Conservation (phyloP, 345 rosid genomes). For the Stellera chamaejasme region DNA sequence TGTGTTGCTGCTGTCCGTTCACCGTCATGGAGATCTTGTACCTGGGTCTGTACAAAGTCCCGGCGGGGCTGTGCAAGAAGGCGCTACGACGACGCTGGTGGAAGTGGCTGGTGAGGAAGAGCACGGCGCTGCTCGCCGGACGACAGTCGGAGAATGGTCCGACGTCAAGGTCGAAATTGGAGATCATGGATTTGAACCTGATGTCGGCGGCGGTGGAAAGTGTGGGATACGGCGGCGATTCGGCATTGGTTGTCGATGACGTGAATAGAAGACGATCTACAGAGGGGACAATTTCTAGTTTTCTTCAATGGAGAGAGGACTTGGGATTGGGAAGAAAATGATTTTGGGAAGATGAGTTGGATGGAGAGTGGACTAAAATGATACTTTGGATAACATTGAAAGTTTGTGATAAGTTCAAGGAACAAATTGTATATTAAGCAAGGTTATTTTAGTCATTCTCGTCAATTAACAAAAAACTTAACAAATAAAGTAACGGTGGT, state of each 20-base stretch:
- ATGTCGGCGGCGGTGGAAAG: conserved; percentile 14
- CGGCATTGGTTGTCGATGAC: conserved; percentile 22
- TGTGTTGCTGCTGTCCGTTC: conserved; percentile 66
- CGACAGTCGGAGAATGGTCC: conserved; percentile 8
- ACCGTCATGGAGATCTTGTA: conserved; percentile 47
- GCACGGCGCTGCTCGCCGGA: conserved; percentile 18
- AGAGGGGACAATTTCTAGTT: too few species aligned
- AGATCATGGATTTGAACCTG: conserved; percentile 1
- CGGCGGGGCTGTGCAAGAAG: conserved; percentile 53
- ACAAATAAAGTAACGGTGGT: too few species aligned
- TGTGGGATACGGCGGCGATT: not conserved
- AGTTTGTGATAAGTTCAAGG: too few species aligned
- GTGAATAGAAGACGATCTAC: too few species aligned
- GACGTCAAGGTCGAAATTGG: conserved; percentile 1
- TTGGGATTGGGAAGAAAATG: too few species aligned
- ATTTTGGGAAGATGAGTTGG: too few species aligned
- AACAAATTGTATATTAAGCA: too few species aligned
- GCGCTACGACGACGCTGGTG: conserved; percentile 31
- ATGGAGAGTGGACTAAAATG: too few species aligned
- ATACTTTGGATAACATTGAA: too few species aligned
- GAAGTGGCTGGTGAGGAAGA: conserved; percentile 20
- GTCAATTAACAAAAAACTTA: too few species aligned
- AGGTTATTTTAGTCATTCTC: too few species aligned
- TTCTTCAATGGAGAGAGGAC: too few species aligned
- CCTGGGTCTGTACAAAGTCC: conserved; percentile 54